Evolutionary conservation across 1,139 yeast species (phyloP).

Genomic region (Suhomyces terraborum): DNA sequence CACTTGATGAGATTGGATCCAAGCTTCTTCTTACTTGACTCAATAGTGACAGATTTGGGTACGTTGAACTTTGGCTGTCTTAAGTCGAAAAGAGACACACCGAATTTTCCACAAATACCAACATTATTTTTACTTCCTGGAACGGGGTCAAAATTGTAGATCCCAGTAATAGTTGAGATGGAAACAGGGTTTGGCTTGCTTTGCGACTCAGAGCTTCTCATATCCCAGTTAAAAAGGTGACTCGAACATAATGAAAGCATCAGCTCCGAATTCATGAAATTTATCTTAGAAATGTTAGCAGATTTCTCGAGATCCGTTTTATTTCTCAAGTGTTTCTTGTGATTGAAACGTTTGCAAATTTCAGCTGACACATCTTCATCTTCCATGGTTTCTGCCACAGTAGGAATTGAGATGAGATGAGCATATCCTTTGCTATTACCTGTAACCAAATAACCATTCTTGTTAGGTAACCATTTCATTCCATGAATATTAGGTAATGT

Average conservation of each 20-base stretch:
- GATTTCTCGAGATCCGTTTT: slow-evolving; percentile 22
- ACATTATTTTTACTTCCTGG: slow-evolving; percentile 34
- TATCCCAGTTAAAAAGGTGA: slow-evolving; percentile 73
- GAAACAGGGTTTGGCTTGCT: slow-evolving; percentile 48
- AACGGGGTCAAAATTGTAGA: slow-evolving; percentile 55
- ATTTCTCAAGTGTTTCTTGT: slow-evolving; percentile 56
- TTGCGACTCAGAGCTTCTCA: slow-evolving; percentile 52
- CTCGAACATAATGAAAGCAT: slow-evolving; percentile 63
- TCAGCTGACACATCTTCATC: slow-evolving; percentile 59
- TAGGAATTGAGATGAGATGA: slow-evolving; percentile 67
- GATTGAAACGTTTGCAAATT: slow-evolving; percentile 73
- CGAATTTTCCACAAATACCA: slow-evolving; percentile 69
- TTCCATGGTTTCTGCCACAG: slow-evolving; percentile 20
- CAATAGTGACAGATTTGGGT: slow-evolving; percentile 26
- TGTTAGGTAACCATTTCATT: slow-evolving; percentile 60
- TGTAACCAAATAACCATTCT: slow-evolving; percentile 49
- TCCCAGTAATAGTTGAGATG: slow-evolving; percentile 54
- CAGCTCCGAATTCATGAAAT: slow-evolving; percentile 22
- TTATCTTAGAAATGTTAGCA: slow-evolving; percentile 30
- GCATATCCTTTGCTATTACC: slow-evolving; percentile 75
- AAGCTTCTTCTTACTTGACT: slow-evolving; percentile 22
- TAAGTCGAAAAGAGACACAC: slow-evolving; percentile 69
- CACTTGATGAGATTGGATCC: slow-evolving; percentile 48
- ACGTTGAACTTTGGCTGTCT: slow-evolving; percentile 47
- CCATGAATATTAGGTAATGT: slow-evolving; percentile 67